phyloP scores from a whole-genome alignment of 345 rosid species.

The Syzygium oleosum region DNA sequence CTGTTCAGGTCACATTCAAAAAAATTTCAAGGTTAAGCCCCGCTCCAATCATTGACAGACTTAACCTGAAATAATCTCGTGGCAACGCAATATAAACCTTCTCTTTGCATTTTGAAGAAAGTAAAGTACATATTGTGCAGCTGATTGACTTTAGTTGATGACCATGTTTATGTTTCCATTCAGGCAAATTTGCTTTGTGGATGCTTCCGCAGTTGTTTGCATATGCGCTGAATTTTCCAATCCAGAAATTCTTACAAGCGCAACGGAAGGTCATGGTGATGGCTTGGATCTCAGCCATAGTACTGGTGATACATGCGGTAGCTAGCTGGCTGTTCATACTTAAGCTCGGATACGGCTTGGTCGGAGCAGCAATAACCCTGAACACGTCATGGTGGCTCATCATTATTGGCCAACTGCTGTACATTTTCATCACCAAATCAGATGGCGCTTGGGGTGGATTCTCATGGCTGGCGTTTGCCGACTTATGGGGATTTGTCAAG shows the following conservation, averaged over 20 bases:
- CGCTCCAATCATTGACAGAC: background rate
- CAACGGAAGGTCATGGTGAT: slow-evolving; percentile 84
- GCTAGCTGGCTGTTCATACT: slow-evolving; percentile 78
- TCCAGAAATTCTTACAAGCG: slow-evolving; percentile 82
- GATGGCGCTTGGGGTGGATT: slow-evolving; percentile 96
- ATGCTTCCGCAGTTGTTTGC: slow-evolving; percentile 89
- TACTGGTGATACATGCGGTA: slow-evolving; percentile 45
- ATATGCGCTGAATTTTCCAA: slow-evolving; percentile 79
- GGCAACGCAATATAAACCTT: background rate
- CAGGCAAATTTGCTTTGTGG: slow-evolving; percentile 87
- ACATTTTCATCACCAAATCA: slow-evolving; percentile 75
- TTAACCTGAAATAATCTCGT: background rate
- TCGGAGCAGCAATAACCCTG: slow-evolving; percentile 78
- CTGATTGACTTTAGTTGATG: background rate
- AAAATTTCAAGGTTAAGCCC: background rate
- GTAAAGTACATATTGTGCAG: too few species aligned
- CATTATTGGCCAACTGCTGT: slow-evolving; percentile 49
- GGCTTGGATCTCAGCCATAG: slow-evolving; percentile 65
- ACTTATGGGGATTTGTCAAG: slow-evolving; percentile 73
- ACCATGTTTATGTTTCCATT: background rate
- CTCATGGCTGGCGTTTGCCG: slow-evolving; percentile 75
- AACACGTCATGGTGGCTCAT: slow-evolving; percentile 90
- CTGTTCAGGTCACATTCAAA: background rate
- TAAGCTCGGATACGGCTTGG: slow-evolving; percentile 69
- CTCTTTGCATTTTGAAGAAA: background rate